Evolutionary conservation across 1,284 basidiomycete species (phyloP).

Genomic region (Anthracocystis walkeri): DNA sequence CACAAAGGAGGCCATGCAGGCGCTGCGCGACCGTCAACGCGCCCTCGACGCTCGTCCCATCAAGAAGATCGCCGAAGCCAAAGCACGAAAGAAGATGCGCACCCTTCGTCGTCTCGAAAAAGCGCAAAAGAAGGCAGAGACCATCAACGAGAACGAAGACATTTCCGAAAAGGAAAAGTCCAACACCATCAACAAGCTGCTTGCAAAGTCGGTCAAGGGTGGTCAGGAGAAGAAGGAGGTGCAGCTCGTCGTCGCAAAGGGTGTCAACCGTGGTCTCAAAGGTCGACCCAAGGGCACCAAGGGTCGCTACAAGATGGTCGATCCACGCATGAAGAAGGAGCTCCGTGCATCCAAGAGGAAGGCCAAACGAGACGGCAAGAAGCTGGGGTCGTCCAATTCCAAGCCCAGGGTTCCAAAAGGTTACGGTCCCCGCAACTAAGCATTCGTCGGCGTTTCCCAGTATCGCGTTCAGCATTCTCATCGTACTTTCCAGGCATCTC

Average conservation of each 20-base stretch:
- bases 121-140: slow-evolving; percentile 95
- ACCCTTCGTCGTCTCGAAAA: slow-evolving; percentile 87
- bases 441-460: background rate
- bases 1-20: slow-evolving; percentile 92
- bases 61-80: slow-evolving; percentile 99
- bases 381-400: slow-evolving; percentile 54
- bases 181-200: slow-evolving; percentile 88
- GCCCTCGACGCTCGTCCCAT: slow-evolving; percentile 96
- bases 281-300: slow-evolving; percentile 96
- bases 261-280: slow-evolving; percentile 87
- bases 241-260: slow-evolving; percentile 92
- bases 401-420: slow-evolving; percentile 58
- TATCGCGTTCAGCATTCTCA: background rate
- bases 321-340: slow-evolving; percentile 68
- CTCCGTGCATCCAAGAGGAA: slow-evolving; percentile 64
- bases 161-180: slow-evolving; percentile 87
- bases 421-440: slow-evolving; percentile 50
- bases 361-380: slow-evolving; percentile 66
- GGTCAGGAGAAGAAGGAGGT: slow-evolving; percentile 78
- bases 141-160: slow-evolving; percentile 86
- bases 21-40: slow-evolving; percentile 88
- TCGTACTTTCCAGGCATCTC: slow-evolving; percentile 5
- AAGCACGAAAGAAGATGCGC: slow-evolving; percentile 94
- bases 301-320: slow-evolving; percentile 73
- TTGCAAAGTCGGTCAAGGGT: slow-evolving; percentile 77